These are phyloP conservation scores for Knoxia roxburghii DNA, from an alignment of 257 asterid species.

Conservation along the genomic window DNA sequence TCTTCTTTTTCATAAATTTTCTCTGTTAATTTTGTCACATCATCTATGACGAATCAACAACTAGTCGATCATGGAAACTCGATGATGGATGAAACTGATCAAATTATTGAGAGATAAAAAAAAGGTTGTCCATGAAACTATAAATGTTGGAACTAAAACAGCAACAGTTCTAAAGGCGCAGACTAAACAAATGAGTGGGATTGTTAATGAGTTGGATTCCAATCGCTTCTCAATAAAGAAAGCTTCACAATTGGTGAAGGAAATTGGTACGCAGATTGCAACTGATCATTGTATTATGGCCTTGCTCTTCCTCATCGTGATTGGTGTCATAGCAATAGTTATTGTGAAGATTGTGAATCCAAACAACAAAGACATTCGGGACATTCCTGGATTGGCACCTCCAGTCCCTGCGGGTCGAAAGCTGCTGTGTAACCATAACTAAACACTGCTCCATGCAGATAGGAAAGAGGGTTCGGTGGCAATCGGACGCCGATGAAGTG, in stretches of 20 bases:
- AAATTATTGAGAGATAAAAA: conserved; percentile 79
- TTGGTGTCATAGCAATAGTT: conserved; percentile 81
- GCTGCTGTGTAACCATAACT: conserved; percentile 52
- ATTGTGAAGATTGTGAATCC: conserved; percentile 95
- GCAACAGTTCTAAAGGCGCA: conserved; percentile 94
- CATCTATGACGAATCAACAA: conserved; percentile 94
- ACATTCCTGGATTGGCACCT: conserved; percentile 95
- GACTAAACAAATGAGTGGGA: conserved; percentile 99
- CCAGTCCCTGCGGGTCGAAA: conserved; percentile 69
- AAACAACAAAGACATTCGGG: conserved; percentile 68
- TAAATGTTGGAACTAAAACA: conserved; percentile 90
- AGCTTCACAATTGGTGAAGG: conserved; percentile 95
- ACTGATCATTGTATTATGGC: conserved; percentile 97
- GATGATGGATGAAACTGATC: conserved; percentile 96
- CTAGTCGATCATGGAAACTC: conserved; percentile 73
- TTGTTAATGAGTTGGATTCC: conserved; percentile 92
- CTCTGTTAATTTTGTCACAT: conserved; percentile 24
- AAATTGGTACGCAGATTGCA: conserved; percentile 99
- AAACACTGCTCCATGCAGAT: conserved; percentile 14
- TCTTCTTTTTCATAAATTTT: conserved; percentile 15
- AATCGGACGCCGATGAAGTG: not conserved
- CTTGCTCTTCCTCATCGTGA: conserved; percentile 82
- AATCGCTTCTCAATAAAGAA: conserved; percentile 92
- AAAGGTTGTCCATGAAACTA: conserved; percentile 95
- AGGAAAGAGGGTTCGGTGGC: not conserved